A percentile compares a stretch with the other conserved stretches of the same genome.
Evolutionary conservation across 768 basidiomycete species (phyloP).

Genomic region (Agrocybe praecox): DNA sequence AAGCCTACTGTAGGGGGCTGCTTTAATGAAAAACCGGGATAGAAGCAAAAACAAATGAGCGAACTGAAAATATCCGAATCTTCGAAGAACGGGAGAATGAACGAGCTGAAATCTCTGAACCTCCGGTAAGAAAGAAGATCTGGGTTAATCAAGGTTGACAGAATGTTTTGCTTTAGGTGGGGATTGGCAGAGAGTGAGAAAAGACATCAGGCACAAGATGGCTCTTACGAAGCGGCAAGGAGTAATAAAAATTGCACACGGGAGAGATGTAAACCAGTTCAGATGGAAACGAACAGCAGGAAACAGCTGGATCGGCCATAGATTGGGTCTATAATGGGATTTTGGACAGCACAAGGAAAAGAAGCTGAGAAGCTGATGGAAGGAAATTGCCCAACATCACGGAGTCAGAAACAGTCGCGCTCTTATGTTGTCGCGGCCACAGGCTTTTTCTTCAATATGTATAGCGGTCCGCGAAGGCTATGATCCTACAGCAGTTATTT

Average conservation of each 20-base stretch:
- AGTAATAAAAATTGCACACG: conserved; percentile 13
- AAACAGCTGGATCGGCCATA: conserved; percentile 19
- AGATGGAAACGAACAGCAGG: conserved; percentile 11
- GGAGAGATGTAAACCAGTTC: conserved; percentile 20
- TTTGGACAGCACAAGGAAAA: conserved; percentile 18
- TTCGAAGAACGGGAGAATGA: conserved; percentile 10
- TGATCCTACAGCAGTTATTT: too few species aligned
- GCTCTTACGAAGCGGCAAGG: conserved; percentile 4
- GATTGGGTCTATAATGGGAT: conserved; percentile 16
- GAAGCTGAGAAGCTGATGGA: conserved; percentile 27
- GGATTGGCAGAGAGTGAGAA: conserved; percentile 18
- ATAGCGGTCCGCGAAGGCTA: background rate
- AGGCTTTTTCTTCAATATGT: too few species aligned
- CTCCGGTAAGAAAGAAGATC: conserved; percentile 18
- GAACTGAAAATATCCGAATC: conserved; percentile 6
- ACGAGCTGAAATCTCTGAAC: conserved; percentile 5
- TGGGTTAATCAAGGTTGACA: conserved; percentile 26
- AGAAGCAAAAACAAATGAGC: background rate
- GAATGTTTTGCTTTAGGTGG: conserved; percentile 25
- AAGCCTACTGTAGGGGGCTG: background rate
- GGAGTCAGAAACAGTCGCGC: conserved; percentile 15
- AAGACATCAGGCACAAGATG: conserved; percentile 18
- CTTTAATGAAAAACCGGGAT: conserved; percentile 9
- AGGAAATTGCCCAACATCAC: conserved; percentile 12
- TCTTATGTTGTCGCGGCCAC: conserved; percentile 11